Evolutionary conservation across 2,329 filamentous ascomycete genomes (phyloP), one percentile per base, ranked within the genome.

Genomic region (Paracoccidioides brasiliensis): DNA sequence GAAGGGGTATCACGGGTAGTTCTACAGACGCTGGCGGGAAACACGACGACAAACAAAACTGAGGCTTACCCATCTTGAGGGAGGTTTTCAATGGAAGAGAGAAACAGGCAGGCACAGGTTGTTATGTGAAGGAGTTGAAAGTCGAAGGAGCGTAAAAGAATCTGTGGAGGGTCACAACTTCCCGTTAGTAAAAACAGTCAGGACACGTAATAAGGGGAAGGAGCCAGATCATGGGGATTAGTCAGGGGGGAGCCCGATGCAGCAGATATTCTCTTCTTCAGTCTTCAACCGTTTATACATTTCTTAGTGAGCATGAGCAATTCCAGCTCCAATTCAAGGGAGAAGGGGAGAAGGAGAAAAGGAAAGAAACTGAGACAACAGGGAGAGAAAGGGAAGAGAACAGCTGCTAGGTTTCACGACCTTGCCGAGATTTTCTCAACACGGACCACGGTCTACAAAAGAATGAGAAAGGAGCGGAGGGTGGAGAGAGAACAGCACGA

Each of bases 41-140:
- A 10, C 15, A n/a, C 33, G 37, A 38, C 33, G 15, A 40, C 14
- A 44, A 41, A 35, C 8, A 51, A 51, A 51, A 40, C 35, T 22
- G 43, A 30, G 54, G 66, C 69, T 70, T 72, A 72, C 69, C 70
- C 69, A 72, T 72, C 55, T 49, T 58, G 57, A 32, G 59, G 52
- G 46, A 58, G 56, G 56, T 51, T 22, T 22, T 52, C 37, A 57
- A 53, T 22, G 58, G 59, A 55, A 59, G 58, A 48, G 7, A 48
- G n/a, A 30, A 56, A 50, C 22, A 35, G 50, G 43, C 52, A 42
- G 55, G 58, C 58, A 57, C 14, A 52, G 28, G 14, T 12, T n/a
- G 46, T 54, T 52, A 56, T 37, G 22, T n/a, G 58, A 44, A 53
- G 54, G 46, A 55, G 41, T 52, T 55, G n/a, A n/a, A n/a, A 62